Percentiles rank a stretch among this genome's conserved stretches.
Conservation (phyloP, 169 alveolate genomes). For the Theileria luwenshuni region DNA sequence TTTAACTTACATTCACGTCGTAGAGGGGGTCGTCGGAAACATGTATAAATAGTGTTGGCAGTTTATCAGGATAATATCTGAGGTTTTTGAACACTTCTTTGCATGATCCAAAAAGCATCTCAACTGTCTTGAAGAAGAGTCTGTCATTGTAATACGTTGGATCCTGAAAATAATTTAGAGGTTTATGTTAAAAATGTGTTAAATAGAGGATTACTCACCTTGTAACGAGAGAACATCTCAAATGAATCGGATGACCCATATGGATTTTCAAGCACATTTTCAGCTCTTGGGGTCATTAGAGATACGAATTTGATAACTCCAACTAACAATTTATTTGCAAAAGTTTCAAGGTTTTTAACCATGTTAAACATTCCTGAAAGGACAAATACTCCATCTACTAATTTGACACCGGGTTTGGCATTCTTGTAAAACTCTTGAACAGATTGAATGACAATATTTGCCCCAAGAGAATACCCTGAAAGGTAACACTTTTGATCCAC, state of each 20-base stretch:
- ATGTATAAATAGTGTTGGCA: constrained; percentile 63
- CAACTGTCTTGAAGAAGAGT: constrained; percentile 50
- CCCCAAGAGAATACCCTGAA: constrained; percentile 75
- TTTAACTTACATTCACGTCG: constrained; percentile 19
- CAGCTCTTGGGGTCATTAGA: constrained; percentile 41
- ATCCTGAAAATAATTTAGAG: constrained; percentile 35
- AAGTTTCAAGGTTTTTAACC: constrained; percentile 31
- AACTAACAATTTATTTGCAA: constrained; percentile 46
- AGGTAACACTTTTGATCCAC: constrained; percentile 54
- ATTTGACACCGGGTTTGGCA: constrained; percentile 38
- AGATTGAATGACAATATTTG: constrained; percentile 62
- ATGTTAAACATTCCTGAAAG: constrained; percentile 70
- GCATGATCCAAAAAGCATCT: constrained; percentile 60
- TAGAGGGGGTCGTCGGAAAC: constrained; percentile 57
- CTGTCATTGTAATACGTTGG: constrained; percentile 31
- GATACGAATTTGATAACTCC: constrained; percentile 45
- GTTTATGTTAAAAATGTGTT: constrained; percentile 1
- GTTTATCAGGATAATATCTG: constrained; percentile 38
- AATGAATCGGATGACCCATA: constrained; percentile 8
- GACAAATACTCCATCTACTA: constrained; percentile 64
- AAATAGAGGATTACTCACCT: neutral
- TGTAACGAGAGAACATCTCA: constrained; percentile 19
- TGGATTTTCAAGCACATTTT: neutral
- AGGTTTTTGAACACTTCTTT: constrained; percentile 44
- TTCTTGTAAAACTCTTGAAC: constrained; percentile 57